Evolutionary conservation across 345 rosid species (phyloP), one percentile per base, ranked within the genome.

Genomic region (Citrus maxima): DNA sequence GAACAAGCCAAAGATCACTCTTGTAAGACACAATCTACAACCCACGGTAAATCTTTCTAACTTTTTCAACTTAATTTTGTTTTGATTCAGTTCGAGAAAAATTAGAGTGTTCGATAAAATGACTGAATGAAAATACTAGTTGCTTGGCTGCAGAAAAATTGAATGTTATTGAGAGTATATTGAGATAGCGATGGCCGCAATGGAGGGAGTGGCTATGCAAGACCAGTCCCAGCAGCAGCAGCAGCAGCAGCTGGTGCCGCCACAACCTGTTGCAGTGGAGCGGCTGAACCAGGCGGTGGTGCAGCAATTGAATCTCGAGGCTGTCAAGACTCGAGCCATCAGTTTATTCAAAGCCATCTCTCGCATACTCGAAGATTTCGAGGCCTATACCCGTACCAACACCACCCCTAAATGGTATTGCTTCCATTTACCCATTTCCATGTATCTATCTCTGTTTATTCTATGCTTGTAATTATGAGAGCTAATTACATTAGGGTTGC

Each of bases 321-420:
- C 94, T 27, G 83, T 97, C 55, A 94, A 89, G 84, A 89, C 91
- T 58, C 88, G 99, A 84, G 99, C 93, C 67, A 79, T 79, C 75
- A 90, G 95, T 76, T 92, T 97, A 25, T 87, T 58, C 89, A 94
- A 94, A 62, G 91, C 97, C 79, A 87, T 97, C 80, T 77, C 93
- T 83, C 97, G 98, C 82, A 92, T 96, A 72, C 94, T 96, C 59
- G 98, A 94, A 87, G 97, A 92, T 72, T 91, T 92, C 62, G 95
- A 93, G 24, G 88, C 85, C 69, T 90, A 91, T 75, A 84, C 83
- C 67, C 93, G 92, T 78, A 88, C 97, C 85, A 92, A 93, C 80
- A 87, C 97, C 59, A 87, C 85, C 80, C 99, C 95, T 30, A 92
- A 94, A 90, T 94, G 98, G 98, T 96, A 24, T 14, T 79, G 56